Evolutionary conservation across 768 basidiomycete genomes (phyloP), one percentile per base, ranked within the genome.

Genomic region (Wakefieldia striispora): DNA sequence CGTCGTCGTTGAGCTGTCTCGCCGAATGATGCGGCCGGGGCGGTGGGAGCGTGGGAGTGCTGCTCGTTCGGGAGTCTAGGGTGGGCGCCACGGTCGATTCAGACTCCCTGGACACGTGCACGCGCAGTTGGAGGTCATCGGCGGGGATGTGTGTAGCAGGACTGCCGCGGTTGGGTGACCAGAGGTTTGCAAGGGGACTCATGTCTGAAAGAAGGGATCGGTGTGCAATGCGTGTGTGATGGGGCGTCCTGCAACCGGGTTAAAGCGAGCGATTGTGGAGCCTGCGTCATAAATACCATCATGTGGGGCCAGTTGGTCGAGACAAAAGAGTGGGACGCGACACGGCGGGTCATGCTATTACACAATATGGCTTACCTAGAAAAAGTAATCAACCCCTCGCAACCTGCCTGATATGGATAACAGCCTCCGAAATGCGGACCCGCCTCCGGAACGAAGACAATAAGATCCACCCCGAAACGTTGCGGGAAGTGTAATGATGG

Each of bases 1-100:
- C 58, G 29, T 70, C 67, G n/a, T 68, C 62, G 12, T 59, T 49
- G 7, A 62, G 23, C 9, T 67, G 68, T 19, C 65, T 55, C 19
- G 47, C 27, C 12, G 68, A 54, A 36, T 57, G 67, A 27, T 67
- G 57, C 8, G 47, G 40, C 1, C 42, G 44, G 16, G 64, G 38
- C 13, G 63, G 64, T 21, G 51, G 53, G 6, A 65, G 31, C 20
- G 61, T 58, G n/a, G 56, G 49, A 19, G 60, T 52, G 12, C 56
- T 54, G 45, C 60, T 56, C 27, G 42, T 33, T 14, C 47, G 47
- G 3, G 62, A 49, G 21, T 55, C 35, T 7, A 55, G 24, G 8
- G 58, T 40, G 34, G 57, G 54, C 5, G 56, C 31, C n/a, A 52
- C 36, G 1, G 58, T 57, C 24, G 53, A 37, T n/a, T 53, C 55